Percentiles rank a stretch among this genome's conserved stretches.
Evolutionary conservation across 1,284 basidiomycete genomes (phyloP).

Genomic region (Ceratobasidium sp.): DNA sequence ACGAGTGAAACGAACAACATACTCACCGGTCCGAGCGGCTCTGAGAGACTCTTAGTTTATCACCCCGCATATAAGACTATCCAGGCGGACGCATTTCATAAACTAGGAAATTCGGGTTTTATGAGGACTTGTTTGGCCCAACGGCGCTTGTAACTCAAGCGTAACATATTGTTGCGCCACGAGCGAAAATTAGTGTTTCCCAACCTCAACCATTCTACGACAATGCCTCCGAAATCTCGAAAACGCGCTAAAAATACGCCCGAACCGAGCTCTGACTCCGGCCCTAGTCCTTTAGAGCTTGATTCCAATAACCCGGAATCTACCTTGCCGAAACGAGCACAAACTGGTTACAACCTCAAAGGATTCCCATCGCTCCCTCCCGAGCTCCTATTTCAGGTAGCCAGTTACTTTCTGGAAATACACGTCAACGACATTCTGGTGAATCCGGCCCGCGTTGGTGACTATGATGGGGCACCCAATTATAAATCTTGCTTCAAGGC

Average conservation of each 20-base stretch:
- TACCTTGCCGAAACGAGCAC: background rate
- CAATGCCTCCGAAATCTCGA: slow-evolving; percentile 13
- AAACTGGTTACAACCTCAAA: background rate
- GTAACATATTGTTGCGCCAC: background rate
- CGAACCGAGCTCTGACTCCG: background rate
- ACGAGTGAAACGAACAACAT: too few species aligned
- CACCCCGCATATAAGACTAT: too few species aligned
- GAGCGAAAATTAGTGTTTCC: background rate
- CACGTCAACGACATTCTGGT: background rate
- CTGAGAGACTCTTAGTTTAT: too few species aligned
- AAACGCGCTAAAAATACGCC: background rate
- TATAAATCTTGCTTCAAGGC: background rate
- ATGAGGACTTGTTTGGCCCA: too few species aligned
- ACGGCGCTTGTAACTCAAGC: background rate
- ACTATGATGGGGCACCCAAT: background rate
- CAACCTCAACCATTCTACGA: background rate
- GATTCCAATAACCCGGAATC: too few species aligned
- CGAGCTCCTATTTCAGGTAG: slow-evolving; percentile 16
- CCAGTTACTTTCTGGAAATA: slow-evolving; percentile 6
- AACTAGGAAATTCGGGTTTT: too few species aligned
- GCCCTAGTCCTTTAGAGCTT: background rate
- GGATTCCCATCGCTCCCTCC: slow-evolving; percentile 7
- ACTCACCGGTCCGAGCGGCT: too few species aligned
- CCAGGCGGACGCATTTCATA: too few species aligned
- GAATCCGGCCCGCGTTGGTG: background rate